Evolutionary conservation across 441 rosid genomes (phyloP), one percentile per base, ranked within the genome.

Genomic region (Corymbia citriodora): DNA sequence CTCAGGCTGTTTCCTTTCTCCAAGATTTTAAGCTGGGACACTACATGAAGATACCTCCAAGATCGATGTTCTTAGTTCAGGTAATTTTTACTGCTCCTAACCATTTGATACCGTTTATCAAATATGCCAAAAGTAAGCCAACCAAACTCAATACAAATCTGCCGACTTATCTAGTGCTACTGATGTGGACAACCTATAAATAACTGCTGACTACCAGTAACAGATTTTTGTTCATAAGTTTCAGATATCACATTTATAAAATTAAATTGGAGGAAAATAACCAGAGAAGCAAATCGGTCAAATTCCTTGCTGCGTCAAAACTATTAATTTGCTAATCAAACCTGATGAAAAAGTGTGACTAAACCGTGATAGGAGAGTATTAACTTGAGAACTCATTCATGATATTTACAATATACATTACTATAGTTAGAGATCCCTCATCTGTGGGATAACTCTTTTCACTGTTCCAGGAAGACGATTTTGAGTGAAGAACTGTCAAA

Each of bases 31-130:
- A 97, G 94, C 95, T 96, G 50, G 99, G 99, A 83, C 99, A 97
- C 90, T 97, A 96, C 93, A 97, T 97, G 99, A 97, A 97, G 95
- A 96, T 97, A 83, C 99, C 99, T 88, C 99, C 99, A 88, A 94
- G 96, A 90, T 95, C 99, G 48, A 96, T 97, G 99, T 97, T 96
- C 95, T 93, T 96, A 92, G 98, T 96, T 93, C 98, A 95, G 98
- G 96, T 94, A 92, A 52, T 55, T 91, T 87, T 89, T 53, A 53
- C 53, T 31, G 53, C 25, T 33, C 59, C 55, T 53, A 31, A 90
- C 17, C 4, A 57, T 25, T 81, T 45, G 53, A 48, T 45, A 79
- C 16, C 25, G 31, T 45, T 79, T 65, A n/a, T 79, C 29, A 48
- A 45, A n/a, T 45, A 49, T 45, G 10, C 86, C 16, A 27, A 23